phyloP scores from a whole-genome alignment of 148 eudicot species.

The Oxyria digyna region DNA sequence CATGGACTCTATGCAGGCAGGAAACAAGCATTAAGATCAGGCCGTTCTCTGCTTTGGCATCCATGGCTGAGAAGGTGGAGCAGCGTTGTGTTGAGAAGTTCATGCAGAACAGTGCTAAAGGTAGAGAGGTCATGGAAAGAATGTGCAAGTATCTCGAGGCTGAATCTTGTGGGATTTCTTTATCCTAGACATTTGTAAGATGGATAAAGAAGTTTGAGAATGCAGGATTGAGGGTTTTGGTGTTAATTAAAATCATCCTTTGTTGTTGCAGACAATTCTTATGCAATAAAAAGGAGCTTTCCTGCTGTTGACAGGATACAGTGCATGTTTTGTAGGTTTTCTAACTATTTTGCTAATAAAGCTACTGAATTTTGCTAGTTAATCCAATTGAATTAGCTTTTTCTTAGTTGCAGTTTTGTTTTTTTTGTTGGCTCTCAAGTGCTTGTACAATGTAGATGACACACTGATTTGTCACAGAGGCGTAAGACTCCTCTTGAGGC shows the following conservation, averaged over 20 bases:
- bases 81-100: slow-evolving; percentile 82
- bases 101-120: slow-evolving; percentile 81
- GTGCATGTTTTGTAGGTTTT: slow-evolving; percentile 1
- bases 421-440: background rate
- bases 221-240: background rate
- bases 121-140: slow-evolving; percentile 98
- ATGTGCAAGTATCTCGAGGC: slow-evolving; percentile 97
- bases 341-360: slow-evolving; percentile 5
- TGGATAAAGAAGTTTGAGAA: slow-evolving; percentile 4
- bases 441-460: background rate
- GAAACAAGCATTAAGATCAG: slow-evolving; percentile 84
- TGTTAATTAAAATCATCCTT: background rate
- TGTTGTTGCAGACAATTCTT: background rate
- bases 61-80: slow-evolving; percentile 94
- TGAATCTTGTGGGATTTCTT: slow-evolving; percentile 66
- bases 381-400: background rate
- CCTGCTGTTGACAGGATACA: background rate
- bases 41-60: slow-evolving; percentile 72
- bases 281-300: slow-evolving; percentile 7
- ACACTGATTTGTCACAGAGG: background rate
- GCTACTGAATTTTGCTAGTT: slow-evolving; percentile 2
- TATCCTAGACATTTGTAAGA: slow-evolving; percentile 14
- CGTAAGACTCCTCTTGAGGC: no score
- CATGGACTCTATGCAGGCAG: slow-evolving; percentile 93
- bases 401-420: background rate